Base-by-base conservation (phyloP, 1,139 yeast genomes). In the Arxiozyma slooffiae region DNA sequence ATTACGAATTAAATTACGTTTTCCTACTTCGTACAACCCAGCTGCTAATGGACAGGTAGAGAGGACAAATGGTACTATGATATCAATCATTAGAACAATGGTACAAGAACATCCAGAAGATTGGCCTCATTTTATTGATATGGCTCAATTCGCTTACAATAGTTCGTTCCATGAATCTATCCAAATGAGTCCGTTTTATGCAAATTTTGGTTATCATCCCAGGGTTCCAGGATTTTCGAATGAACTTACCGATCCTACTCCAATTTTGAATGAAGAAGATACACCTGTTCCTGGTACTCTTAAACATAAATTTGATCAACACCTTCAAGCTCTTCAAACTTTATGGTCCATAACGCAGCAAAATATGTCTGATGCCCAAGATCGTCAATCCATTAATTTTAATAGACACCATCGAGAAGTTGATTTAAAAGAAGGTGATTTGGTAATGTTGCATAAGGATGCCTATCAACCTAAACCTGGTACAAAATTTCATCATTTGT, bases 351-450 rank as follows among this genome's bases (percentile, higher is more conserved):
- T 17, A 7, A 20, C 39, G 2, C 49, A 47, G 22, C 26, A 37
- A 6, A 47, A 47, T n/a, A 47, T 47, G 46, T 16, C 46, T 1
- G 49, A 47, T 7, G 41, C 46, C 1, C 45, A 47, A 30, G 49
- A 47, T 36, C 20, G 22, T 14, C 44, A 47, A 14, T 47, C 49
- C 7, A 36, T 47, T 1, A 22, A 30, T 9, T 47, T 34, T 37
- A 47, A 41, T 17, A 8, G 24, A 9, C 9, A 22, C 4, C 46
- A 47, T 20, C 45, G 49, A 1, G 37, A 6, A 2, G 36, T 16
- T 3, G 22, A 17, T 4, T 41, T 47, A 16, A 17, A 47, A 8
- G 45, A 34, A 7, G 45, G 41, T 11, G 49, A 41, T 17, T 16
- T 23, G 23, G 49, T 47, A 4, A 14, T 40, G 36, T n/a, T 47